Percentiles rank a stretch among this genome's conserved stretches.
Conservation (phyloP, 2,329 filamentous ascomycete species). For the Periconia macrospinosa region DNA sequence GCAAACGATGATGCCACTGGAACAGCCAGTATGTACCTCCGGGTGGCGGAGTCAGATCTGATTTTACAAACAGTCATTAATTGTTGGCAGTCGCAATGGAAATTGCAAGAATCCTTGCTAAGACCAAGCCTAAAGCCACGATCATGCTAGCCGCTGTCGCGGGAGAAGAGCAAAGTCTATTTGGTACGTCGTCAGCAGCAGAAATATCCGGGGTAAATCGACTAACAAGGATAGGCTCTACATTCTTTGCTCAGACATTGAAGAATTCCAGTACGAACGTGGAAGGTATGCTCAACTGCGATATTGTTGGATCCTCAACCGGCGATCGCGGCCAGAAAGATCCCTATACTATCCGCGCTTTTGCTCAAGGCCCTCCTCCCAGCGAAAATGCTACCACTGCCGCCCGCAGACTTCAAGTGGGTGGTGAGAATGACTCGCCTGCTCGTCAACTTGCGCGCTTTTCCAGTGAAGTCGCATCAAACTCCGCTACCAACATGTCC, state of each 20-base stretch:
- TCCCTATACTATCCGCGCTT: conserved; percentile 57
- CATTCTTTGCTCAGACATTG: conserved; percentile 56
- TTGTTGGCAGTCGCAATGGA: conserved; percentile 52
- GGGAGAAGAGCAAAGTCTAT: conserved; percentile 61
- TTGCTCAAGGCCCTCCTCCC: conserved; percentile 53
- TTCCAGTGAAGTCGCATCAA: conserved; percentile 58
- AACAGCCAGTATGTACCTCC: conserved; percentile 47
- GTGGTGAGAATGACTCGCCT: conserved; percentile 58
- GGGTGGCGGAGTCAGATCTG: no score
- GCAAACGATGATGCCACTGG: conserved; percentile 62
- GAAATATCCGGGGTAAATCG: no score
- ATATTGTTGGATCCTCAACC: conserved; percentile 58
- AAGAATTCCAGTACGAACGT: conserved; percentile 57
- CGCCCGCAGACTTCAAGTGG: conserved; percentile 45
- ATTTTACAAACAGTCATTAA: no score
- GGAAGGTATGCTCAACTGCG: conserved; percentile 61
- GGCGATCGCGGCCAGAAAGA: conserved; percentile 51
- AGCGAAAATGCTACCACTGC: conserved; percentile 46
- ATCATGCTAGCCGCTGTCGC: conserved; percentile 61
- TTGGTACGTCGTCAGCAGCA: conserved; percentile 39
- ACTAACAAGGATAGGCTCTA: conserved; percentile 18
- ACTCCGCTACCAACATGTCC: conserved; percentile 56
- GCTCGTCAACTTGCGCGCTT: conserved; percentile 59
- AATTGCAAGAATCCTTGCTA: conserved; percentile 57
- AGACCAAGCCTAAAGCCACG: conserved; percentile 52